Base-by-base conservation (phyloP, 2,329 filamentous ascomycete species). In the Diaporthe humulicola region DNA sequence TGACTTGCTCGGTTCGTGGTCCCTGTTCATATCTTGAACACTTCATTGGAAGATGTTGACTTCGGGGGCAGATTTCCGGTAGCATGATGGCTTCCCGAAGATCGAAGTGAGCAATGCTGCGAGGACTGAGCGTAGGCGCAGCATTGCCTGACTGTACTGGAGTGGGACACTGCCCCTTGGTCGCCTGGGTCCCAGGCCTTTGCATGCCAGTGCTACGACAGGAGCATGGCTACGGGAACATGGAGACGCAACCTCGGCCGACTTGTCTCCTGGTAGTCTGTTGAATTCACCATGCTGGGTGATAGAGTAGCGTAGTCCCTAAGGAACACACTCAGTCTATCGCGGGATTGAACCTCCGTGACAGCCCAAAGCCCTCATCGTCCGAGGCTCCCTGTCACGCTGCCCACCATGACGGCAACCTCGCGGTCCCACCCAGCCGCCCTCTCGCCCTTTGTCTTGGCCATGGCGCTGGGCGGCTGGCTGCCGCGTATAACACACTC, bases 371-470 rank as follows among this genome's bases (percentile, higher is more conserved):
- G 57, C 17, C 22, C 52, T 74, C 61, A 87, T 76, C 87, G 84
- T 15, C 87, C 85, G 5, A 91, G 79, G 74, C 88, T 88, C 64
- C 89, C 90, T 52, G 95, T 88, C 8, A 98, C 91, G 79, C 94
- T 94, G 70, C 94, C 93, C 56, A 98, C 94, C 96, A 98, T 98
- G 64, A 98, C 96, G 1, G 96, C 95, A 64, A 96, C 93, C 85
- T 98, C 97, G 52, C 96, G 90, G 80, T 98, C 96, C 95, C 95
- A 98, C 73, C 87, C 89, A 9, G 86, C 87, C 75, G 77, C 79
- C 75, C 75, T 77, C 74, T 86, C 88, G 42, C 81, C 84, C 79
- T 86, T 90, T 56, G 83, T 85, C 74, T 84, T 87, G 4, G 78
- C 82, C 60, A 91, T 81, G 0, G 87, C 89, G 19, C 87, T 88